Evolutionary conservation across 1,284 basidiomycete species (phyloP), one percentile per base, ranked within the genome.

Genomic region (Rhodotorula sp.): DNA sequence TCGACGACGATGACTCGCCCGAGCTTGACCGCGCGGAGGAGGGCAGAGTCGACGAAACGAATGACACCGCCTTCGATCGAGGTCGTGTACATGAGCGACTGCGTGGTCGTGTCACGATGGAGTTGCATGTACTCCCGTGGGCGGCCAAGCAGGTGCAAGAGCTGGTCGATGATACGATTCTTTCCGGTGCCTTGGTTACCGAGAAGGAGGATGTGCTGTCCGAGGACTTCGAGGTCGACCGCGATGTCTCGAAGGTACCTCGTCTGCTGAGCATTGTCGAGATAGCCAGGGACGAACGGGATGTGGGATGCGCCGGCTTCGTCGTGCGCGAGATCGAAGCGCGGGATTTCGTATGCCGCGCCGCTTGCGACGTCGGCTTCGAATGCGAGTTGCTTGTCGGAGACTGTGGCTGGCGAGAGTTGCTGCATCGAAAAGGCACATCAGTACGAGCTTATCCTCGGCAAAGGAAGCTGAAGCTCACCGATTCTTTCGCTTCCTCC

Each of bases 121-220:
- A 82, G 76, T 71, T 82, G 81, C 53, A 81, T 79, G 72, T 81
- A 82, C 75, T 82, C 81, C 44, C 81, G 70, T 33, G 80, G 81
- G 5, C 81, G 74, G 24, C 73, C 68, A 24, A 80, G 77, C 5
- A 82, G 76, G 69, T 80, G 76, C 24, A 80, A 76, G 3, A 80
- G 72, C 30, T 80, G 78, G 64, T 82, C 73, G 62, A 80, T 78
- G 62, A 80, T 76, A 75, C 80, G 80, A 77, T 82, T 82, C 78
- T 82, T 82, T 24, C 81, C 81, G 14, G 78, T 80, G 12, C 81
- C 81, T 57, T 82, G 80, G 37, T 77, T 77, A 26, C 81, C 81
- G 73, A 82, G 77, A 3, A 82, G 76, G 29, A 82, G 72, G 29
- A 82, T 71, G 57, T 82, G 80, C 68, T 81, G 76, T 59, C 73